Conservation (phyloP, 495 filamentous ascomycete species). For the Hypoxylon intermedium region DNA sequence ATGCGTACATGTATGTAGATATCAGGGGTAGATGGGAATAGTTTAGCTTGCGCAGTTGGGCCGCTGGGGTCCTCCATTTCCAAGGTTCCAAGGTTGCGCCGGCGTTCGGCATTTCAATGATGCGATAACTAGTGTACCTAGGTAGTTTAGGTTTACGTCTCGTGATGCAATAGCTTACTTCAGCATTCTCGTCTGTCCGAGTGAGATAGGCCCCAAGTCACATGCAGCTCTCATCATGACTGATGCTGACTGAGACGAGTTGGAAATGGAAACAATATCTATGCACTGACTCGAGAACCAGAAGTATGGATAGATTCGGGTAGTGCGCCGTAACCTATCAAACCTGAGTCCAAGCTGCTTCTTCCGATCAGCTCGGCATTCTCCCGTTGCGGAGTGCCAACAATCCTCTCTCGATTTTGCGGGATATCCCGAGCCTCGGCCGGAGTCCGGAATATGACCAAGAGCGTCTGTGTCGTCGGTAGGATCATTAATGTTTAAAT, state of each 20-base stretch:
- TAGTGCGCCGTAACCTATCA: neutral
- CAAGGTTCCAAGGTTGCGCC: no score
- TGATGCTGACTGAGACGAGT: conserved; percentile 9
- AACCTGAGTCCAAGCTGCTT: neutral
- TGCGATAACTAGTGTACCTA: conserved; percentile 25
- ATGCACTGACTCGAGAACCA: no score
- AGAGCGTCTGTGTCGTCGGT: conserved; percentile 32
- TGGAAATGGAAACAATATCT: neutral
- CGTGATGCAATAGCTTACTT: neutral
- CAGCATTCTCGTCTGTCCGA: neutral
- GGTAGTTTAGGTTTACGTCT: no score
- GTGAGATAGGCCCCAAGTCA: no score
- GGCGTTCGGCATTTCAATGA: conserved; percentile 29
- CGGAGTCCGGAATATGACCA: conserved; percentile 22
- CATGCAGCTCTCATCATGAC: neutral
- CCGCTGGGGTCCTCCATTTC: no score
- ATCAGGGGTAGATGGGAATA: no score
- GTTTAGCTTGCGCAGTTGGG: no score
- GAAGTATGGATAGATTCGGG: conserved; percentile 8
- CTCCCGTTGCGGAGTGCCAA: conserved; percentile 10
- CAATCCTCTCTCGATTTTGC: conserved; percentile 11
- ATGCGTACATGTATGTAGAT: no score
- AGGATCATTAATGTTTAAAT: conserved; percentile 1
- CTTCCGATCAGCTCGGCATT: neutral
- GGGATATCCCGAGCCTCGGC: conserved; percentile 11